Percentiles rank a stretch among this genome's conserved stretches.
These are phyloP conservation scores for Aureococcus anophagefferens DNA, from an alignment of 108 stramenopile species.

Conservation along the genomic window DNA sequence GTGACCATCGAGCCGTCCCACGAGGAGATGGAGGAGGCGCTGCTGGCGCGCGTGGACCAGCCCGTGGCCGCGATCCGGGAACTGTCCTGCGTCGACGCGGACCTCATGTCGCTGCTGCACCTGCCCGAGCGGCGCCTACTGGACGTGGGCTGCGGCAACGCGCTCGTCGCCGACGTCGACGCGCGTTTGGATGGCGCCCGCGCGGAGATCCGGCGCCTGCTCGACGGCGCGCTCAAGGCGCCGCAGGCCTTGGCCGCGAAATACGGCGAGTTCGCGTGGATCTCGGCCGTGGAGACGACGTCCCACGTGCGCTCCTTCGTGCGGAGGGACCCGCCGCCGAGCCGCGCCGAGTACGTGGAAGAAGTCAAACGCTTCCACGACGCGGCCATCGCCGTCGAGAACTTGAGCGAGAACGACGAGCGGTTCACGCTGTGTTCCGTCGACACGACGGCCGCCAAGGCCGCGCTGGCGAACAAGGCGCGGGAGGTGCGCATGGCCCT, in stretches of 20 bases:
- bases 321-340: not conserved
- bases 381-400: constrained; percentile 4
- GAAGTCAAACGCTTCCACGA: constrained; percentile 23
- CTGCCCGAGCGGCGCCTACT: constrained; percentile 31
- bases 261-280: constrained; percentile 4
- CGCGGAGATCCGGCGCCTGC: constrained; percentile 8
- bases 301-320: constrained; percentile 10
- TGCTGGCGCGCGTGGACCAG: constrained; percentile 26
- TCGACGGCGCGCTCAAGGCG: constrained; percentile 13
- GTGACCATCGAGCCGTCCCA: constrained; percentile 8
- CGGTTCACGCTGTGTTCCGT: constrained; percentile 24
- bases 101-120: constrained; percentile 45
- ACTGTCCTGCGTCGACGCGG: constrained; percentile 32
- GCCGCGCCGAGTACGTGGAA: constrained; percentile 11
- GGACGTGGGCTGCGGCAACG: constrained; percentile 9
- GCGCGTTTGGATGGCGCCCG: not conserved
- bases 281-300: not conserved
- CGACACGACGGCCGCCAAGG: constrained; percentile 24
- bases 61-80: constrained; percentile 22
- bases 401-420: constrained; percentile 14
- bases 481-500: constrained; percentile 37
- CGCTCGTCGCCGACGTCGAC: constrained; percentile 1
- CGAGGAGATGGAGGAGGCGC: constrained; percentile 24
- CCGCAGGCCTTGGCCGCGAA: constrained; percentile 13
- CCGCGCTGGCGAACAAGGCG: constrained; percentile 26